A percentile compares a stretch with the other conserved stretches of the same genome.
phyloP scores from a whole-genome alignment of 768 basidiomycete genomes.

The Macrocybe gigantea region DNA sequence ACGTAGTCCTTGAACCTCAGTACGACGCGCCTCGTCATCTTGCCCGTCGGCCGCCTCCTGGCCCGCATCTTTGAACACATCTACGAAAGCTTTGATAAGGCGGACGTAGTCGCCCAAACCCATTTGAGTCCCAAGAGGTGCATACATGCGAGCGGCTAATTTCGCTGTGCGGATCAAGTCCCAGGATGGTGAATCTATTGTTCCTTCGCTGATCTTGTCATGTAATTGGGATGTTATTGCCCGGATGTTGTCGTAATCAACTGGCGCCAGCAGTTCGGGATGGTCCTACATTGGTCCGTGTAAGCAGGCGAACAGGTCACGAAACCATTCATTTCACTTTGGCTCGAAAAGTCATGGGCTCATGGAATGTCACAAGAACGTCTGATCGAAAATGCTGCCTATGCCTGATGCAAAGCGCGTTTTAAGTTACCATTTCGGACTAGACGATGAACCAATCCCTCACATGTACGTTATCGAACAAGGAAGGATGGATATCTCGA shows the following conservation, averaged over 20 bases:
- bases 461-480: conserved; percentile 84
- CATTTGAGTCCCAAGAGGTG: conserved; percentile 84
- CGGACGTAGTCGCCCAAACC: conserved; percentile 80
- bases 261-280: conserved; percentile 65
- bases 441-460: neutral
- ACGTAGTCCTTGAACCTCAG: conserved; percentile 42
- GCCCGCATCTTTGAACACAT: conserved; percentile 45
- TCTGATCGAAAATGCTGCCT: conserved; percentile 85
- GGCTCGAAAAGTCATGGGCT: conserved; percentile 59
- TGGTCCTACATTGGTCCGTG: conserved; percentile 40
- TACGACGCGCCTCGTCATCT: neutral
- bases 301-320: neutral
- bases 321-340: conserved; percentile 34
- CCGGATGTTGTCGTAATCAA: conserved; percentile 57
- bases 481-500: conserved; percentile 67
- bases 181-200: conserved; percentile 85
- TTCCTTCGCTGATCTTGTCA: conserved; percentile 66
- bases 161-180: conserved; percentile 69
- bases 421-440: conserved; percentile 5
- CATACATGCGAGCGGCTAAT: conserved; percentile 75
- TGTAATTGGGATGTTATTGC: conserved; percentile 56
- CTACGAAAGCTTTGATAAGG: conserved; percentile 67
- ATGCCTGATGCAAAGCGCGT: conserved; percentile 42
- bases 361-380: conserved; percentile 78
- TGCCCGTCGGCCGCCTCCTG: conserved; percentile 10